Conservation (phyloP, 2,329 filamentous ascomycete genomes). For the Neopestalotiopsis sp. region DNA sequence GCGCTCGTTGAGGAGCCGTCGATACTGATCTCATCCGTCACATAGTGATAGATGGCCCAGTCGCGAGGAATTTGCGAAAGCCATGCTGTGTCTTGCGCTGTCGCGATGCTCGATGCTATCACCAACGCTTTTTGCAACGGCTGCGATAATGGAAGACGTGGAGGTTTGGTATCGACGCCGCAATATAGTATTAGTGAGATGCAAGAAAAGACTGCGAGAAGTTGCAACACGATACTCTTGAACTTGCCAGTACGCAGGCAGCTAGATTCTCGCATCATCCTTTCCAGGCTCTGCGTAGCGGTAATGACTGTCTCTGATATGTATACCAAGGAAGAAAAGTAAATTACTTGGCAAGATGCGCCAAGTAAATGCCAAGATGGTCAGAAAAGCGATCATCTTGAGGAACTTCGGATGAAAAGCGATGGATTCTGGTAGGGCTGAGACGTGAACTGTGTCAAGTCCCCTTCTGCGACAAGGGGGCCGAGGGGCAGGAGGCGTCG, state of each 20-base stretch:
- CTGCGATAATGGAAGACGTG: not conserved
- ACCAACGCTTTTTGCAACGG: constrained; percentile 6
- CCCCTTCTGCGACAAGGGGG: not conserved
- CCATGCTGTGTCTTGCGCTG: not conserved
- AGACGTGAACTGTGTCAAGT: constrained; percentile 11
- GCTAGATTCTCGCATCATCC: not conserved
- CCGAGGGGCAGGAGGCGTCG: not conserved
- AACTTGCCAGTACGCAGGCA: not conserved
- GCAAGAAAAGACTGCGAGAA: not conserved
- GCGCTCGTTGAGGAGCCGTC: constrained; percentile 1
- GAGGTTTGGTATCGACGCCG: not conserved
- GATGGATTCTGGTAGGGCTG: constrained; percentile 13
- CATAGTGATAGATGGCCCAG: constrained; percentile 18
- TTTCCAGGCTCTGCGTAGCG: not conserved
- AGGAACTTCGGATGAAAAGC: not conserved
- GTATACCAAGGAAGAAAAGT: not conserved
- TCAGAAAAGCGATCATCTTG: not conserved
- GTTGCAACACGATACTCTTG: not conserved
- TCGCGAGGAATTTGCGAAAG: constrained; percentile 6
- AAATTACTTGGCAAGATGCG: not conserved
- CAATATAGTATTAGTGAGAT: not conserved
- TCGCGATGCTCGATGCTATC: constrained; percentile 9
- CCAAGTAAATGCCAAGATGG: constrained; percentile 16
- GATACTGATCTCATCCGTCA: not conserved
- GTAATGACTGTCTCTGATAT: not conserved